phyloP scores from a whole-genome alignment of 768 basidiomycete genomes.

The Termitomyces titanicus region DNA sequence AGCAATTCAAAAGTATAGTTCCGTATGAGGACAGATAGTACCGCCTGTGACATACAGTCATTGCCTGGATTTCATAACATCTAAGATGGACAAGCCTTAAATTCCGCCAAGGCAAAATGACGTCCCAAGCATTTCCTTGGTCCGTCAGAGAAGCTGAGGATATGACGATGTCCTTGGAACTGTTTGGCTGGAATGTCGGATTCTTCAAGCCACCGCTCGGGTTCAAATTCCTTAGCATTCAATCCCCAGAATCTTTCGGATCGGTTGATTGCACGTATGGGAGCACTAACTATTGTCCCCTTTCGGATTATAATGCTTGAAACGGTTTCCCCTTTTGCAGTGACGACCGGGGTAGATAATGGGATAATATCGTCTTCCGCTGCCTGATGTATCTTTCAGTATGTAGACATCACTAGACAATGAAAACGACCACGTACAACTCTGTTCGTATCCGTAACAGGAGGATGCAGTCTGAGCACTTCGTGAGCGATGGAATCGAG shows the following conservation, averaged over 20 bases:
- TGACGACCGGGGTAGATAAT: constrained; percentile 45
- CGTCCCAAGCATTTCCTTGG: constrained; percentile 48
- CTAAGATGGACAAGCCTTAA: constrained; percentile 29
- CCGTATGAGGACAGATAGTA: constrained; percentile 40
- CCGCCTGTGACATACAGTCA: constrained; percentile 26
- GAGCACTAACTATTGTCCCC: constrained; percentile 40
- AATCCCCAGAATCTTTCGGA: constrained; percentile 59
- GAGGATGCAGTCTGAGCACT: constrained; percentile 40
- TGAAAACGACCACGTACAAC: constrained; percentile 29
- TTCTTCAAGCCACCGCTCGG: constrained; percentile 57
- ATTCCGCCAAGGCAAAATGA: constrained; percentile 42
- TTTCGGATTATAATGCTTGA: constrained; percentile 41
- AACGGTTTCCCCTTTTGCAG: constrained; percentile 34
- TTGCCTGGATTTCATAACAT: neutral
- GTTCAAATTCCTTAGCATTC: constrained; percentile 54
- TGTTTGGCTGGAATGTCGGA: constrained; percentile 30
- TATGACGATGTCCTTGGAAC: constrained; percentile 46
- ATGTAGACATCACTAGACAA: neutral
- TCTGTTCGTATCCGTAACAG: constrained; percentile 31
- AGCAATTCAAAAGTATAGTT: constrained; percentile 38
- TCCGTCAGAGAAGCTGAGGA: constrained; percentile 51
- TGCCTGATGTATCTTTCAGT: constrained; percentile 26
- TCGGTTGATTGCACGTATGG: constrained; percentile 44
- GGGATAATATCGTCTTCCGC: constrained; percentile 56
- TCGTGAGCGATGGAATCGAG: constrained; percentile 51